Evolutionary conservation across 2,329 filamentous ascomycete species (phyloP).

Genomic region (Xylariaceae sp.): DNA sequence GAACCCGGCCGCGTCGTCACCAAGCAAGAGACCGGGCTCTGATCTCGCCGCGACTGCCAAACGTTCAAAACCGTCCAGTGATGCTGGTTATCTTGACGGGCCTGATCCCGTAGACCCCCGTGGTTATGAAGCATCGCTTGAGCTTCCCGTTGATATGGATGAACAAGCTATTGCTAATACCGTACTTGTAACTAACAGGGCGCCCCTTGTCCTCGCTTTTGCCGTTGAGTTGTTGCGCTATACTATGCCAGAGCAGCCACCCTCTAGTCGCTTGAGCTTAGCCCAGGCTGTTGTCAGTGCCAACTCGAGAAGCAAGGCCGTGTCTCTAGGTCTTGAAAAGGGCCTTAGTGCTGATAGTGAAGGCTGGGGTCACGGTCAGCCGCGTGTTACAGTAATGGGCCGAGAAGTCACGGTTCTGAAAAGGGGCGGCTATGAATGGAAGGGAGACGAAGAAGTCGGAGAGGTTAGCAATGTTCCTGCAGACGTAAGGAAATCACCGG

Average conservation of each 20-base stretch:
- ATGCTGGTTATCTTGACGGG: constrained; percentile 30
- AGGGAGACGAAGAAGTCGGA: constrained; percentile 37
- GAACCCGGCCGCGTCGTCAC: constrained; percentile 25
- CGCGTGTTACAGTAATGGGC: constrained; percentile 66
- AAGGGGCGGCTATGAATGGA: constrained; percentile 67
- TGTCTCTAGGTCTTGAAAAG: constrained; percentile 66
- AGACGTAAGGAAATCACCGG: constrained; percentile 15
- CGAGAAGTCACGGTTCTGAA: constrained; percentile 72
- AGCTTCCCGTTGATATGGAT: constrained; percentile 53
- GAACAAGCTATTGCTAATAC: constrained; percentile 57
- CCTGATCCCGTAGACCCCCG: constrained; percentile 43
- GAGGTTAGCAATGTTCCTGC: constrained; percentile 13
- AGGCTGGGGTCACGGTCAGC: constrained; percentile 72
- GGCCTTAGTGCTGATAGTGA: constrained; percentile 63
- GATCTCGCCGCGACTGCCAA: constrained; percentile 31
- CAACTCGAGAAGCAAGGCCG: constrained; percentile 73
- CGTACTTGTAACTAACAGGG: constrained; percentile 69
- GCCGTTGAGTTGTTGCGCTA: constrained; percentile 50
- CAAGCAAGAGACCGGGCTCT: constrained; percentile 34
- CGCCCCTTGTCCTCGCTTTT: constrained; percentile 69
- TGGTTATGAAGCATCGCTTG: constrained; percentile 59
- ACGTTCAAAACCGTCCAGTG: constrained; percentile 30
- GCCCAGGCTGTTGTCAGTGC: constrained; percentile 80
- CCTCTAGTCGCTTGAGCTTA: constrained; percentile 77
- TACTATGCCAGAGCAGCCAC: constrained; percentile 81